These are phyloP conservation scores for Rhizopus stolonifer DNA, from an alignment of 371 early-diverging fungal genomes.

Conservation along the genomic window DNA sequence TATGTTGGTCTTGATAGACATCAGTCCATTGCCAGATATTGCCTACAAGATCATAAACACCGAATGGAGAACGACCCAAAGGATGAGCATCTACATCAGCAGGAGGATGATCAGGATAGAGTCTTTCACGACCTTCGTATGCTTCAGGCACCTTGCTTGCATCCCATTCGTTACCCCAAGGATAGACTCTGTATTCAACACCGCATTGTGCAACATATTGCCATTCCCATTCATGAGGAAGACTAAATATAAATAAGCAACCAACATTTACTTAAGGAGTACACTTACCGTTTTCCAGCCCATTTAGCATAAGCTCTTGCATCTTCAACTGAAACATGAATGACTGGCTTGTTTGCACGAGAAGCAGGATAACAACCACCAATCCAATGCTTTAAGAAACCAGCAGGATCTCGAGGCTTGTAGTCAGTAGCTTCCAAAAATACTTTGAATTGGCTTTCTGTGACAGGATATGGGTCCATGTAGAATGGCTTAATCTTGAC, in stretches of 20 bases:
- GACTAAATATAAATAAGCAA: conserved; percentile 12
- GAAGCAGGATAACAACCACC: conserved; percentile 26
- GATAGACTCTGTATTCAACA: conserved; percentile 24
- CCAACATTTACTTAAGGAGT: not conserved
- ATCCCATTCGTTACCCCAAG: conserved; percentile 34
- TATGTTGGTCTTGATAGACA: conserved; percentile 28
- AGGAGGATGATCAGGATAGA: conserved; percentile 33
- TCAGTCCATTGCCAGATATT: conserved; percentile 39
- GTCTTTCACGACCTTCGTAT: conserved; percentile 29
- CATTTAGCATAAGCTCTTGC: conserved; percentile 35
- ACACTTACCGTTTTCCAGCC: conserved; percentile 33
- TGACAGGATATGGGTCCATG: conserved; percentile 30
- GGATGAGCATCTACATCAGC: conserved; percentile 30
- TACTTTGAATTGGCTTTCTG: conserved; percentile 29
- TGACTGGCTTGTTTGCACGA: conserved; percentile 31
- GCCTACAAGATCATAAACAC: conserved; percentile 33
- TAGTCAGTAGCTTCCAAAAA: conserved; percentile 27
- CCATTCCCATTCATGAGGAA: conserved; percentile 41
- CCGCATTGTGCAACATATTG: conserved; percentile 34
- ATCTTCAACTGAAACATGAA: conserved; percentile 34
- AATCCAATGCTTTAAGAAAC: conserved; percentile 33
- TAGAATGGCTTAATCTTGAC: conserved; percentile 30
- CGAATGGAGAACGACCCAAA: conserved; percentile 22
- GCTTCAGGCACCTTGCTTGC: conserved; percentile 21
- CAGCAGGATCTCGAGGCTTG: conserved; percentile 26